A percentile compares a stretch with the other conserved stretches of the same genome.
phyloP scores from a whole-genome alignment of 106 monocot species.

The Dendrobium chrysotoxum region DNA sequence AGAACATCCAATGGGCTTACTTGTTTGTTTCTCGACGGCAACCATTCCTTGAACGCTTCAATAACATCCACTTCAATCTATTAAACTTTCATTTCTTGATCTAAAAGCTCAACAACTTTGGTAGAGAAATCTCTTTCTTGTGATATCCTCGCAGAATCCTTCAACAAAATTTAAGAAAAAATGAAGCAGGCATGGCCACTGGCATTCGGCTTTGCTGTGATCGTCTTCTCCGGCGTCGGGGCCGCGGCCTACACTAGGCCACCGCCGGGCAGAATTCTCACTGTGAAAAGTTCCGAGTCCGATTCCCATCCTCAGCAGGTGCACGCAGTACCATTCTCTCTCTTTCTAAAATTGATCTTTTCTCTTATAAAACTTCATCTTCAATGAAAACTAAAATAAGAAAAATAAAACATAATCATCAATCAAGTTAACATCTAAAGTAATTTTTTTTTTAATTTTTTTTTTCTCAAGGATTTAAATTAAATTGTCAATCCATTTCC shows the following conservation, averaged over 20 bases:
- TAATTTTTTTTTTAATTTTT: too few relatives aligned
- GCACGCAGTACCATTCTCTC: too few relatives aligned
- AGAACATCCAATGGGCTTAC: too few relatives aligned
- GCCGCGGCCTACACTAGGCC: conserved; percentile 16
- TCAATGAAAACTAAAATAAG: too few relatives aligned
- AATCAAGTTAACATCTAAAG: too few relatives aligned
- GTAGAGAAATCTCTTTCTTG: background rate
- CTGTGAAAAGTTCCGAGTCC: conserved; percentile 5
- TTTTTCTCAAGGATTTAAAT: too few relatives aligned
- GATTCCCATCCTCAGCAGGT: conserved; percentile 62
- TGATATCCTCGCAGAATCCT: background rate
- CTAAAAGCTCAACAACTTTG: background rate
- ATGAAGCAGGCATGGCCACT: background rate
- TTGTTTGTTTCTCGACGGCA: background rate
- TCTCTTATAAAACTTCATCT: too few relatives aligned
- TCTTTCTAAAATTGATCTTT: background rate
- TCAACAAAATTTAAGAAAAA: background rate
- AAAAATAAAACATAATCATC: too few relatives aligned
- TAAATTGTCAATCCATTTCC: too few relatives aligned
- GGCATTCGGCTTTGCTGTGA: background rate
- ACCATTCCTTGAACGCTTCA: background rate
- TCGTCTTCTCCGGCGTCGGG: background rate
- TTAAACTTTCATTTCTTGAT: background rate
- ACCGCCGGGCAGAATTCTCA: conserved; percentile 31
- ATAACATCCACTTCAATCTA: background rate